Evolutionary conservation across 1,284 basidiomycete genomes (phyloP), one percentile per base, ranked within the genome.

Genomic region (Melampsora occidentalis): DNA sequence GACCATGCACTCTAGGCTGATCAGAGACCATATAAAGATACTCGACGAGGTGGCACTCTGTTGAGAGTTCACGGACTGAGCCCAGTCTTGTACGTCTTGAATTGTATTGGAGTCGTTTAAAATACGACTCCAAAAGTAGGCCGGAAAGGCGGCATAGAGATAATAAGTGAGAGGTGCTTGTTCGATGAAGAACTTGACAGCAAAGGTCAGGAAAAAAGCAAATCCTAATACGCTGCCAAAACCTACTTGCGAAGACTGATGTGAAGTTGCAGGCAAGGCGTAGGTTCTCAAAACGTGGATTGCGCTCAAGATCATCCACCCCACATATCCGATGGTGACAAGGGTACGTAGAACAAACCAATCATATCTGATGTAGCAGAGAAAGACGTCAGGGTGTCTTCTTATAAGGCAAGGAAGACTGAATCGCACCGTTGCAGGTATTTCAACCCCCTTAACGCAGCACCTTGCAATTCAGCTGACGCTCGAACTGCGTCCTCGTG

Each of bases 401-500:
- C 42, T 57, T 22, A 33, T 31, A 39, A 31, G 20, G n/a, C 16
- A 42, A 42, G 14, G n/a, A 33, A 14, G 46, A 51, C 12, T 12
- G 80, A 84, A 14, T 57, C 53, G 73, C 71, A 92, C 82, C 91
- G 93, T 82, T 94, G 91, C 5, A 95, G 86, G 82, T 95, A 95
- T 62, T 88, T 87, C 25, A 93, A 84, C 0, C 92, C 93, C 65
- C 86, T 84, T 2, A 94, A 84, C 2, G 87, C 86, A 18, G 84
- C 80, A 42, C 85, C 80, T 71, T 92, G 90, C 16, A 93, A 84
- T 28, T 86, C 82, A 1, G 85, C 82, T 6, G 90, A 87, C 35
- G 83, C 81, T 22, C 81, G 79, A 18, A 90, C 86, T 0, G 88
- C 88, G 14, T 85, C 81, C n/a, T 82, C 79, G 85, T 87, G 90